phyloP scores from a whole-genome alignment of 2,329 filamentous ascomycete genomes.

The Fonsecaea nubica region DNA sequence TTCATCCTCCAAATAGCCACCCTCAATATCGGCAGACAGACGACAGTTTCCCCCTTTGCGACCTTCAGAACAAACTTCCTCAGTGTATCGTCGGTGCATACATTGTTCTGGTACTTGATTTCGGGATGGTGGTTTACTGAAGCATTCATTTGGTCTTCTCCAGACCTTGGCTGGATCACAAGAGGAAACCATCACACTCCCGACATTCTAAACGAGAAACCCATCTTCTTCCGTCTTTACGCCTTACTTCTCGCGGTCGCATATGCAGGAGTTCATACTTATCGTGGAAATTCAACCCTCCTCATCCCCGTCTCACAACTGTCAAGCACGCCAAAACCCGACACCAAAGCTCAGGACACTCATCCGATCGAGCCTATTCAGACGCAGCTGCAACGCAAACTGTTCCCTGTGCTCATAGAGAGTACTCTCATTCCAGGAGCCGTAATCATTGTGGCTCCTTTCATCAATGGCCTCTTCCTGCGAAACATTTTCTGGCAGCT shows the following conservation, averaged over 20 bases:
- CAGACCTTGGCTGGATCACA: conserved; percentile 76
- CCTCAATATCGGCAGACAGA: conserved; percentile 76
- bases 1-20: conserved; percentile 86
- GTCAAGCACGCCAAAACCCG: conserved; percentile 37
- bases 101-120: conserved; percentile 74
- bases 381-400: conserved; percentile 48
- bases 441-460: conserved; percentile 55
- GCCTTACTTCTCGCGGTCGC: conserved; percentile 70
- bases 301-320: conserved; percentile 55
- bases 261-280: conserved; percentile 75
- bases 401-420: conserved; percentile 44
- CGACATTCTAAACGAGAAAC: conserved; percentile 80
- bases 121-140: conserved; percentile 82
- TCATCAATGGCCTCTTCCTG: conserved; percentile 69
- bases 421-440: conserved; percentile 49
- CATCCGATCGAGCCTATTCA: conserved; percentile 48
- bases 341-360: conserved; percentile 45
- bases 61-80: conserved; percentile 66
- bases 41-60: conserved; percentile 70
- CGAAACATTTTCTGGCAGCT: conserved; percentile 71
- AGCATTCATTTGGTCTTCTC: conserved; percentile 76
- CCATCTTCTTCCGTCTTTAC: conserved; percentile 77
- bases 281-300: conserved; percentile 74
- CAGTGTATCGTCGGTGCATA: conserved; percentile 69
- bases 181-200: conserved; percentile 62